phyloP scores from a whole-genome alignment of 108 stramenopile genomes.

The Cyclotella cryptica region DNA sequence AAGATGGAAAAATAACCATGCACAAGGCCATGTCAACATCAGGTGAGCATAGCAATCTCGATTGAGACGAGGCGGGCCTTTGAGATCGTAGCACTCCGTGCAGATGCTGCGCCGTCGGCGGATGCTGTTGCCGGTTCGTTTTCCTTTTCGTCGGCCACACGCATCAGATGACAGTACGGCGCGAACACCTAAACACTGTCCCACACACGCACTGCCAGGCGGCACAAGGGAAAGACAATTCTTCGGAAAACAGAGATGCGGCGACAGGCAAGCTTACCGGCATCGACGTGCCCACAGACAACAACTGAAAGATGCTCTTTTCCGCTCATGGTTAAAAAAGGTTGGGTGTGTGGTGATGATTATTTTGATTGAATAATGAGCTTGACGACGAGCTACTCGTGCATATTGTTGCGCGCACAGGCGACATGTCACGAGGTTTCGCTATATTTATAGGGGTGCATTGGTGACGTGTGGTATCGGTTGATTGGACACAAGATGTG shows the following conservation, averaged over 20 bases:
- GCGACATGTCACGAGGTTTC: no score
- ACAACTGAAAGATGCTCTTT: slow-evolving; percentile 86
- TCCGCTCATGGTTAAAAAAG: slow-evolving; percentile 2
- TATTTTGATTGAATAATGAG: slow-evolving; percentile 9
- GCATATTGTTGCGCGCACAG: no score
- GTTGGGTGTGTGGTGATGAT: slow-evolving; percentile 13
- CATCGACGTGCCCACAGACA: slow-evolving; percentile 91
- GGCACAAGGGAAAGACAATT: not conserved
- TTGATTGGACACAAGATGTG: no score
- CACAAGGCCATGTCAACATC: not conserved
- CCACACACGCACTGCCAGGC: not conserved
- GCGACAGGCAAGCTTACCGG: slow-evolving; percentile 56
- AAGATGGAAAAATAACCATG: not conserved
- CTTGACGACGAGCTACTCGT: no score
- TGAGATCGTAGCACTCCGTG: no score
- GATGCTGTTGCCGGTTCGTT: no score
- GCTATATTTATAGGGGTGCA: no score
- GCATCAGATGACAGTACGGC: no score
- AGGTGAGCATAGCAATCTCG: not conserved
- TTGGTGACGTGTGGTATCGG: no score
- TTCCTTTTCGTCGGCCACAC: no score
- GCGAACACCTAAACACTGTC: not conserved
- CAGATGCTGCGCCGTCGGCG: no score
- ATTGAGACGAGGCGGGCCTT: no score
- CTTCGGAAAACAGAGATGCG: not conserved